phyloP scores from a whole-genome alignment of 2,329 filamentous ascomycete species.

The Didymella pinodella region DNA sequence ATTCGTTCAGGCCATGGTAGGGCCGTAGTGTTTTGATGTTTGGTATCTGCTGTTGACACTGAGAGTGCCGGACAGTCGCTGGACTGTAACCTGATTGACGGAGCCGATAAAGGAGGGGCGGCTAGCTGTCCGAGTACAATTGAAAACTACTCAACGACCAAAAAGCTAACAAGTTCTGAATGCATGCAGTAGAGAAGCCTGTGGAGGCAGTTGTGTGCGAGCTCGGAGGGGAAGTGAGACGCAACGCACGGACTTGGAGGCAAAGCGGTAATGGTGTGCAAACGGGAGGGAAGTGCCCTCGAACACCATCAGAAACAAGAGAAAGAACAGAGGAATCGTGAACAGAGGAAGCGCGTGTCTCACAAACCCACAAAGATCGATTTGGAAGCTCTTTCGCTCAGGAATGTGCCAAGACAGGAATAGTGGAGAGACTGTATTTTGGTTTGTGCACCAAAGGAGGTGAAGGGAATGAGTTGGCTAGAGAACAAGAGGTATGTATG shows the following conservation, averaged over 20 bases:
- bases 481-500: slow-evolving; percentile 17
- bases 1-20: slow-evolving; percentile 30
- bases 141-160: slow-evolving; percentile 36
- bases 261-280: slow-evolving; percentile 28
- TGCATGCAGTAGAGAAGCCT: slow-evolving; percentile 29
- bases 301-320: slow-evolving; percentile 24
- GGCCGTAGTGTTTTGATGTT: slow-evolving; percentile 28
- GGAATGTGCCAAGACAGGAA: slow-evolving; percentile 25
- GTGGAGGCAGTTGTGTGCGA: slow-evolving; percentile 19
- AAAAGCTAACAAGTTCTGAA: slow-evolving; percentile 48
- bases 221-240: slow-evolving; percentile 19
- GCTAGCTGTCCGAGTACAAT: slow-evolving; percentile 38
- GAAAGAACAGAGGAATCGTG: slow-evolving; percentile 21
- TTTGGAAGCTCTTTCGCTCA: slow-evolving; percentile 7
- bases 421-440: slow-evolving; percentile 12
- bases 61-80: slow-evolving; percentile 25
- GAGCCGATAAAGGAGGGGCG: slow-evolving; percentile 42
- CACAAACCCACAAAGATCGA: neutral
- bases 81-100: slow-evolving; percentile 30
- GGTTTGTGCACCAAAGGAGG: slow-evolving; percentile 17
- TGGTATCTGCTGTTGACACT: slow-evolving; percentile 35
- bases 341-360: slow-evolving; percentile 22
- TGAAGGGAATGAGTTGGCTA: slow-evolving; percentile 23
- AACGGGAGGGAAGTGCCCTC: slow-evolving; percentile 36
- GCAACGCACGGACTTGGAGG: slow-evolving; percentile 34